Evolutionary conservation across 495 filamentous ascomycete genomes (phyloP).

Genomic region (Aspergillus kassunensis): DNA sequence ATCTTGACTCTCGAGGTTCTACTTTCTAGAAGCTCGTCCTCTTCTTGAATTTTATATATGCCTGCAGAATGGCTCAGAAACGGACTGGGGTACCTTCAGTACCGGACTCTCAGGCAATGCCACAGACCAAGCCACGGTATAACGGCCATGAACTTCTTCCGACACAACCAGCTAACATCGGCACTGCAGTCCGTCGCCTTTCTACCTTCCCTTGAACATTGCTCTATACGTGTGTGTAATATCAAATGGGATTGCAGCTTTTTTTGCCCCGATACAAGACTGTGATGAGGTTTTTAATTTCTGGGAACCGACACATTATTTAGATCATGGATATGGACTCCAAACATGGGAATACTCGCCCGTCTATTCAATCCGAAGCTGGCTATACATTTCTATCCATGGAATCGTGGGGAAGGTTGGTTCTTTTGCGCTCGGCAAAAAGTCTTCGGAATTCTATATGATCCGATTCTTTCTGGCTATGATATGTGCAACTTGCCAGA

Average conservation of each 20-base stretch:
- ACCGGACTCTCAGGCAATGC: slow-evolving; percentile 2
- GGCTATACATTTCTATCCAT: slow-evolving; percentile 89
- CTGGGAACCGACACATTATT: slow-evolving; percentile 97
- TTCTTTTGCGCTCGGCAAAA: slow-evolving; percentile 53
- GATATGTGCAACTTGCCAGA: slow-evolving; percentile 75
- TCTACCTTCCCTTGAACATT: slow-evolving; percentile 64
- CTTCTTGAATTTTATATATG: no score
- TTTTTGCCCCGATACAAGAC: slow-evolving; percentile 89
- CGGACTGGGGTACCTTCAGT: slow-evolving; percentile 8
- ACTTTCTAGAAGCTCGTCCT: no score
- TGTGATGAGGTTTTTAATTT: slow-evolving; percentile 99
- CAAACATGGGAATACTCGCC: slow-evolving; percentile 99
- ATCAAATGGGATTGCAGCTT: slow-evolving; percentile 71
- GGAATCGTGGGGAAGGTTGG: slow-evolving; percentile 63
- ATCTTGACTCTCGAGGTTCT: not conserved
- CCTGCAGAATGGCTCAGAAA: slow-evolving; percentile 15
- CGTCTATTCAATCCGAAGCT: slow-evolving; percentile 91
- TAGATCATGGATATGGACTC: slow-evolving; percentile 86
- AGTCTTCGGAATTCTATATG: slow-evolving; percentile 80
- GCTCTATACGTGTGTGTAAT: slow-evolving; percentile 74
- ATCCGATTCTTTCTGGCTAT: slow-evolving; percentile 71
- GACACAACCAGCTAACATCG: slow-evolving; percentile 1
- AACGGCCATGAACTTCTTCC: not conserved
- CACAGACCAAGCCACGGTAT: slow-evolving; percentile 34
- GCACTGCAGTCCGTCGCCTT: slow-evolving; percentile 45